These are phyloP conservation scores for Purpureocillium takamizusanense DNA, from an alignment of 2,329 filamentous ascomycete genomes.

Conservation along the genomic window DNA sequence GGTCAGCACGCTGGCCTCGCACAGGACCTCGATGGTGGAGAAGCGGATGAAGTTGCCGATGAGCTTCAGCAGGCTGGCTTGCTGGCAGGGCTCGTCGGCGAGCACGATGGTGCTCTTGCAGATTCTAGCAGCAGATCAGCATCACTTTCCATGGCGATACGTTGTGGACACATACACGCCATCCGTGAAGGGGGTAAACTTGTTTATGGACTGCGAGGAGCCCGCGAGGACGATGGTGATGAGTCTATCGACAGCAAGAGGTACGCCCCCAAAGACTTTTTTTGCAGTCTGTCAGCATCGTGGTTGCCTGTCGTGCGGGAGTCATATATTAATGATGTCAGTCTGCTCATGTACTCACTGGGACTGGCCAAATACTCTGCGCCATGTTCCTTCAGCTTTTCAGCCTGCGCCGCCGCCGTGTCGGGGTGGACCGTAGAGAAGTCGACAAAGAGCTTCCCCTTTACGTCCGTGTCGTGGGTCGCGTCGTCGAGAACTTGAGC, in stretches of 20 bases:
- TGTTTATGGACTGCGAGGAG: background rate
- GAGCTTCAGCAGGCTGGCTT: background rate
- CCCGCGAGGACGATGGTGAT: background rate
- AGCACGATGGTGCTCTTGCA: background rate
- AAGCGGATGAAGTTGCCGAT: conserved; percentile 1
- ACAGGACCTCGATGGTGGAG: background rate
- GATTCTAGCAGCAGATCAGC: background rate
- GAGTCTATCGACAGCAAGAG: background rate
- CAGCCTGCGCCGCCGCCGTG: background rate
- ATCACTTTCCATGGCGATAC: too few relatives aligned
- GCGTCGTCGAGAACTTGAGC: background rate
- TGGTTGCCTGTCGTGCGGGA: too few relatives aligned
- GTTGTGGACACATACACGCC: background rate
- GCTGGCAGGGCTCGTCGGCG: background rate
- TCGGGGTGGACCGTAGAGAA: conserved; percentile 1
- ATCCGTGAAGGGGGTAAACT: background rate
- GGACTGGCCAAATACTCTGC: background rate
- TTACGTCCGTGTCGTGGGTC: background rate
- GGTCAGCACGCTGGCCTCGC: conserved; percentile 1
- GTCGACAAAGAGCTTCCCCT: conserved; percentile 1
- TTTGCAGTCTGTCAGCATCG: background rate
- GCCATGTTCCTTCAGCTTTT: background rate
- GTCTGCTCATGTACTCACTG: background rate
- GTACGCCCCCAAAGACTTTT: background rate
- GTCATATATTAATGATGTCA: too few relatives aligned